These are phyloP conservation scores for Haematococcus sp. DNA, from an alignment of 139 green algal species.

Conservation along the genomic window DNA sequence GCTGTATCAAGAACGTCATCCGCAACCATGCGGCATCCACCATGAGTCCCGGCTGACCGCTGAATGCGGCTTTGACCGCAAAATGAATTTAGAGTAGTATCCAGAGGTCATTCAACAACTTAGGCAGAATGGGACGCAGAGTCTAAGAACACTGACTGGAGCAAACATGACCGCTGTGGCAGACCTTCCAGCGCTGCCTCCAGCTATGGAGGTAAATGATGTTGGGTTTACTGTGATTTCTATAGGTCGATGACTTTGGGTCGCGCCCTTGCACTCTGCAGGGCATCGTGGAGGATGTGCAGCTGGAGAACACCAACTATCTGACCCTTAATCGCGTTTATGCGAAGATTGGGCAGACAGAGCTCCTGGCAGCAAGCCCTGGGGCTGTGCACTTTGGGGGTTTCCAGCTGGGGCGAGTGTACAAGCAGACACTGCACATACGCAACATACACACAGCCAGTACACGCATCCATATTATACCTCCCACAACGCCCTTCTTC, in stretches of 20 bases:
- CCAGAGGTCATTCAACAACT: background rate
- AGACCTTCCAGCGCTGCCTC: background rate
- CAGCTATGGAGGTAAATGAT: conserved; percentile 13
- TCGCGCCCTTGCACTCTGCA: conserved; percentile 10
- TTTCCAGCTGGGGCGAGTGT: conserved; percentile 37
- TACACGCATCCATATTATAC: conserved; percentile 34
- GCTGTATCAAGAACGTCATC: too few species aligned
- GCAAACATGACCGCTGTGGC: too few species aligned
- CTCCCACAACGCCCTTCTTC: conserved; percentile 41
- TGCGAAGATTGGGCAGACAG: conserved; percentile 28
- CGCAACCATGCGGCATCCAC: too few species aligned
- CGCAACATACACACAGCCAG: conserved; percentile 21
- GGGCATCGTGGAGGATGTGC: conserved; percentile 40
- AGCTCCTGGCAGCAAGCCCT: conserved; percentile 30
- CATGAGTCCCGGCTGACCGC: too few species aligned
- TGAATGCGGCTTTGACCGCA: background rate
- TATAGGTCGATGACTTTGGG: too few species aligned
- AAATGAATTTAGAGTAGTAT: background rate
- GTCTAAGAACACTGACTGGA: too few species aligned
- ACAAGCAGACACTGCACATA: conserved; percentile 30
- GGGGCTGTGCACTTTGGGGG: conserved; percentile 14
- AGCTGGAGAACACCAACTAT: conserved; percentile 34
- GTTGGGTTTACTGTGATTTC: too few species aligned
- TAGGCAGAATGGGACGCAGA: too few species aligned
- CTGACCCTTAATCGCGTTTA: conserved; percentile 43